These are phyloP conservation scores for Cajanus cajan DNA, from an alignment of 306 rosid species.

Conservation along the genomic window DNA sequence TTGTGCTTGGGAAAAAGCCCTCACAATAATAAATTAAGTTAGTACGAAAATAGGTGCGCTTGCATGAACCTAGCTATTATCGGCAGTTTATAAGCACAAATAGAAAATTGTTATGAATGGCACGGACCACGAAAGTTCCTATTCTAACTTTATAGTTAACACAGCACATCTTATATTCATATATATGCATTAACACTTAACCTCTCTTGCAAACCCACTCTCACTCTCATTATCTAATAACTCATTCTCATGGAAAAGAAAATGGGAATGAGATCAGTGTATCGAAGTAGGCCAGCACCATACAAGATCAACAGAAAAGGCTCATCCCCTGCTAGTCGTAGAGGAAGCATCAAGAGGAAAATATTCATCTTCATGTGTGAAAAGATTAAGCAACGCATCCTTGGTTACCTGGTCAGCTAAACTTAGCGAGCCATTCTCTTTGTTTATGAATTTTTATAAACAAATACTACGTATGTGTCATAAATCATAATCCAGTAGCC, in stretches of 20 bases:
- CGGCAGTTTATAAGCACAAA: slow-evolving; percentile 11
- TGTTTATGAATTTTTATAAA: not conserved
- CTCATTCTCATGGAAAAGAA: slow-evolving; percentile 27
- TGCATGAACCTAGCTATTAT: slow-evolving; percentile 32
- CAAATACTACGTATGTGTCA: not conserved
- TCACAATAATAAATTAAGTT: not conserved
- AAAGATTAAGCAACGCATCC: slow-evolving; percentile 31
- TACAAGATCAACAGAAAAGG: not conserved
- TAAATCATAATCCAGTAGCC: not conserved
- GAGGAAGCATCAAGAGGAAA: slow-evolving; percentile 52
- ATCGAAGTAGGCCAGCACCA: not conserved
- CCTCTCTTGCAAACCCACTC: slow-evolving; percentile 5
- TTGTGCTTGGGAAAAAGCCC: slow-evolving; percentile 7
- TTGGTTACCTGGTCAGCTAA: slow-evolving; percentile 3
- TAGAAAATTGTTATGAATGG: not conserved
- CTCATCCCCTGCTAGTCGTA: not conserved
- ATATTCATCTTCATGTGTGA: slow-evolving; percentile 31
- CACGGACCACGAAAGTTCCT: slow-evolving; percentile 41
- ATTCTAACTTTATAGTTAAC: slow-evolving; percentile 17
- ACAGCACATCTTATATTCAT: not conserved
- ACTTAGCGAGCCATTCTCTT: slow-evolving; percentile 2
- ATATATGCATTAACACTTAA: not conserved
- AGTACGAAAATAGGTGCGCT: slow-evolving; percentile 25
- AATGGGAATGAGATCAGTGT: slow-evolving; percentile 22
- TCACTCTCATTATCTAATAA: not conserved